These are phyloP conservation scores for Amanita pseudoporphyria DNA, from an alignment of 768 basidiomycete species.

Conservation along the genomic window DNA sequence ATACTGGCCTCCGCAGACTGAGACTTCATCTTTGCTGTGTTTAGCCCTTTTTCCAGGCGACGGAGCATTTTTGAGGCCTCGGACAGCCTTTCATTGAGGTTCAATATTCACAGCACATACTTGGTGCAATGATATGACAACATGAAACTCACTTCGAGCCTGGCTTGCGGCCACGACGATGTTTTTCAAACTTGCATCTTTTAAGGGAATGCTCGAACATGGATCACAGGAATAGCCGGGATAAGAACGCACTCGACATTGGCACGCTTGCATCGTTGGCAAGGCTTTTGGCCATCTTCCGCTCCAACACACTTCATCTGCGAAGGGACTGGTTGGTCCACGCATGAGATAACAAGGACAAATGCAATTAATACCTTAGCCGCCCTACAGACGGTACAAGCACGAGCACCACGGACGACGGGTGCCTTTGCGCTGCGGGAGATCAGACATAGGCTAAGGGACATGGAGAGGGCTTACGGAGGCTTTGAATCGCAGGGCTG, in stretches of 20 bases:
- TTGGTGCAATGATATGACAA: slow-evolving; percentile 7
- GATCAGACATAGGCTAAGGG: slow-evolving; percentile 6
- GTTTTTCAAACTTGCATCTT: slow-evolving; percentile 83
- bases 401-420: slow-evolving; percentile 46
- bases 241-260: slow-evolving; percentile 52
- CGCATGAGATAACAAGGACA: slow-evolving; percentile 8
- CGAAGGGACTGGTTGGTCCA: slow-evolving; percentile 11
- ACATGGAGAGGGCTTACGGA: slow-evolving; percentile 18
- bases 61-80: slow-evolving; percentile 88
- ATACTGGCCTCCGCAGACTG: slow-evolving; percentile 27
- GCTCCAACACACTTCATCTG: slow-evolving; percentile 92
- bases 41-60: slow-evolving; percentile 76
- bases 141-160: slow-evolving; percentile 65
- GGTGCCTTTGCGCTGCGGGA: slow-evolving; percentile 31
- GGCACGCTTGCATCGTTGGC: slow-evolving; percentile 78
- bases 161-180: slow-evolving; percentile 80
- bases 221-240: slow-evolving; percentile 9
- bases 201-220: slow-evolving; percentile 10
- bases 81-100: slow-evolving; percentile 48
- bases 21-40: slow-evolving; percentile 67
- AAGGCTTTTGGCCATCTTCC: slow-evolving; percentile 72
- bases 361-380: slow-evolving; percentile 49
- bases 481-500: slow-evolving; percentile 24
- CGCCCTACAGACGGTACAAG: slow-evolving; percentile 78
- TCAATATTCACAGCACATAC: slow-evolving; percentile 10